phyloP scores from a whole-genome alignment of 1,284 basidiomycete species.

The Ceratobasidium theobromae region DNA sequence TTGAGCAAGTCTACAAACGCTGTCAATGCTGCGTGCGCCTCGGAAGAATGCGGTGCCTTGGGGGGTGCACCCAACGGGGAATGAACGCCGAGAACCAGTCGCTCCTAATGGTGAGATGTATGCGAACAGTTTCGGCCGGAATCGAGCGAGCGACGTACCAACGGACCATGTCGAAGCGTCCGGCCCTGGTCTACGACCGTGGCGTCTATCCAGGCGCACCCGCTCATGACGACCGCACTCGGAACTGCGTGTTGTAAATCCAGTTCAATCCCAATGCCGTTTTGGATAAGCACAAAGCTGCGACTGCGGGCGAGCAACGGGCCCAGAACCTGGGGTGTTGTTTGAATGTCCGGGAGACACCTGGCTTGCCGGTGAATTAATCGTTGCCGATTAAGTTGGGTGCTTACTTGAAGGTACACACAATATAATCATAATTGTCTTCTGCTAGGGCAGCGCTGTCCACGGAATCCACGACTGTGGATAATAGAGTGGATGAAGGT shows the following conservation, averaged over 20 bases:
- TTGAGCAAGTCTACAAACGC: slow-evolving; percentile 43
- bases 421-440: slow-evolving; percentile 42
- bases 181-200: slow-evolving; percentile 44
- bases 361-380: slow-evolving; percentile 28
- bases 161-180: slow-evolving; percentile 42
- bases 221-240: slow-evolving; percentile 43
- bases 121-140: background rate
- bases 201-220: slow-evolving; percentile 48
- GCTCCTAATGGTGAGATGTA: slow-evolving; percentile 39
- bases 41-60: slow-evolving; percentile 34
- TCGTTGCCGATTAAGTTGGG: background rate
- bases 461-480: slow-evolving; percentile 42
- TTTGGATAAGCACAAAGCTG: slow-evolving; percentile 46
- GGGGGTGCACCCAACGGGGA: slow-evolving; percentile 36
- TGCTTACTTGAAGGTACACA: slow-evolving; percentile 44
- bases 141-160: slow-evolving; percentile 32
- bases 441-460: slow-evolving; percentile 44
- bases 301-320: slow-evolving; percentile 40
- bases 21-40: slow-evolving; percentile 40
- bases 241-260: slow-evolving; percentile 43
- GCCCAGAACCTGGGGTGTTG: slow-evolving; percentile 42
- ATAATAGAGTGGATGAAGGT: background rate
- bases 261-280: slow-evolving; percentile 49
- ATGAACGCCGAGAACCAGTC: slow-evolving; percentile 45
- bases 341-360: slow-evolving; percentile 43